phyloP scores from a whole-genome alignment of 306 rosid genomes.

The Arachis stenosperma region DNA sequence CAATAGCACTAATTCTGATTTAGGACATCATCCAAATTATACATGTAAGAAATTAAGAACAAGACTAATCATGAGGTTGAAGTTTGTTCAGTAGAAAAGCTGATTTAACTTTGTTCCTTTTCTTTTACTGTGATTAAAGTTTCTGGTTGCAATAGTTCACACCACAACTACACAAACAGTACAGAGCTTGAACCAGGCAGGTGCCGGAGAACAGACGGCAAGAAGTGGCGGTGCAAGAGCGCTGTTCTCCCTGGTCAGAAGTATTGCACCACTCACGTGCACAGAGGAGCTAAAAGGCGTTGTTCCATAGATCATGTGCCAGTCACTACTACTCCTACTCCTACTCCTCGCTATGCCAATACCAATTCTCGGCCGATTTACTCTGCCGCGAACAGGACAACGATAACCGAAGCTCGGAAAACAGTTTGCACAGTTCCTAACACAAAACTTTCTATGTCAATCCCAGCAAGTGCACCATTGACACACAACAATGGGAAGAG shows the following conservation, averaged over 20 bases:
- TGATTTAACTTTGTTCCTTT: conserved; percentile 7
- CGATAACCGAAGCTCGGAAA: conserved; percentile 36
- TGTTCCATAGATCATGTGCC: conserved; percentile 34
- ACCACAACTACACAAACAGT: conserved; percentile 35
- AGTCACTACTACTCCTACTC: neutral
- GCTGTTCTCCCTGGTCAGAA: conserved; percentile 65
- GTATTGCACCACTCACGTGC: conserved; percentile 75
- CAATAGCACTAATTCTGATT: neutral
- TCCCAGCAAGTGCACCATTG: conserved; percentile 47
- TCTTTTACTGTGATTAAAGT: conserved; percentile 44
- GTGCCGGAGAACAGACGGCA: conserved; percentile 92
- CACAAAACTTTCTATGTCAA: conserved; percentile 71
- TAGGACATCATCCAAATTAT: conserved; percentile 10
- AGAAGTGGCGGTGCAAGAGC: conserved; percentile 84
- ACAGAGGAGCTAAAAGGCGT: conserved; percentile 79
- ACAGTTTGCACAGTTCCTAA: conserved; percentile 43
- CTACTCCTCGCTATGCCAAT: conserved; percentile 23
- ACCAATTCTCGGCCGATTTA: conserved; percentile 36
- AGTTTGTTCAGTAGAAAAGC: conserved; percentile 22
- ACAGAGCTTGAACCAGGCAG: conserved; percentile 59
- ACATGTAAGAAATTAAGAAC: no score
- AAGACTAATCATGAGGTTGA: neutral
- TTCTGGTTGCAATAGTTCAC: conserved; percentile 49
- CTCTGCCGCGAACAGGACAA: neutral
- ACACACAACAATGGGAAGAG: conserved; percentile 43